These are phyloP conservation scores for Xylaria acuta DNA, from an alignment of 495 filamentous ascomycete genomes.

Conservation along the genomic window DNA sequence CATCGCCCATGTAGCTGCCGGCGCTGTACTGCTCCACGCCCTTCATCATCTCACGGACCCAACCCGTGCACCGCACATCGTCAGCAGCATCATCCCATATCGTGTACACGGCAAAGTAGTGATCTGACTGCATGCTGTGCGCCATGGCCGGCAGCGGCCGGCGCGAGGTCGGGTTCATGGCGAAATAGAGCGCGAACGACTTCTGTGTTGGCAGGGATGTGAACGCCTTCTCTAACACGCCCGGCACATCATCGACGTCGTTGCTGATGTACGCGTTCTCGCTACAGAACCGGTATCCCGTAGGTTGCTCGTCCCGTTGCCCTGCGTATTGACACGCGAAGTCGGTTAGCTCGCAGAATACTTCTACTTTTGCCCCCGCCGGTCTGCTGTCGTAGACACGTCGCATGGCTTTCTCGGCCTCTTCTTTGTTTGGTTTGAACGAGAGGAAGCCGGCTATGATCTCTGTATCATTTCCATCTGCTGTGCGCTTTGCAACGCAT, in stretches of 20 bases:
- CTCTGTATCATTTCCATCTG: conserved; percentile 34
- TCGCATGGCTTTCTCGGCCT: conserved; percentile 43
- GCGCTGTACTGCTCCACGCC: conserved; percentile 43
- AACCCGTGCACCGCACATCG: conserved; percentile 47
- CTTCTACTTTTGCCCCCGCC: conserved; percentile 37
- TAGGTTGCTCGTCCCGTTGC: conserved; percentile 51
- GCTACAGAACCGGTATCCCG: conserved; percentile 51
- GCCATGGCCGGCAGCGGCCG: conserved; percentile 55
- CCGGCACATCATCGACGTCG: conserved; percentile 50
- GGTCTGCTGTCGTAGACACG: conserved; percentile 46
- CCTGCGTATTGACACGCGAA: conserved; percentile 48
- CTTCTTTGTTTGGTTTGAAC: conserved; percentile 46
- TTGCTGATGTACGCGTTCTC: conserved; percentile 59
- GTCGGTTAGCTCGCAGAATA: conserved; percentile 47
- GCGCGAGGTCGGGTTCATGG: conserved; percentile 55
- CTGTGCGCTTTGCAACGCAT: conserved; percentile 42
- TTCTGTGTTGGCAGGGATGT: conserved; percentile 50
- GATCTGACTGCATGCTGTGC: conserved; percentile 55
- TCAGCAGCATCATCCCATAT: conserved; percentile 56
- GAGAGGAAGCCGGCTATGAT: conserved; percentile 51
- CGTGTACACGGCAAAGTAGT: conserved; percentile 61
- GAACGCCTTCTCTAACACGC: conserved; percentile 52
- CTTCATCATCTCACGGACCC: conserved; percentile 51
- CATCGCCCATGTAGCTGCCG: conserved; percentile 61
- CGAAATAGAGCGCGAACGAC: conserved; percentile 53